Percentiles rank a stretch among this genome's conserved stretches.
Conservation (phyloP, 768 basidiomycete species). For the Auricularia auricula-judae region DNA sequence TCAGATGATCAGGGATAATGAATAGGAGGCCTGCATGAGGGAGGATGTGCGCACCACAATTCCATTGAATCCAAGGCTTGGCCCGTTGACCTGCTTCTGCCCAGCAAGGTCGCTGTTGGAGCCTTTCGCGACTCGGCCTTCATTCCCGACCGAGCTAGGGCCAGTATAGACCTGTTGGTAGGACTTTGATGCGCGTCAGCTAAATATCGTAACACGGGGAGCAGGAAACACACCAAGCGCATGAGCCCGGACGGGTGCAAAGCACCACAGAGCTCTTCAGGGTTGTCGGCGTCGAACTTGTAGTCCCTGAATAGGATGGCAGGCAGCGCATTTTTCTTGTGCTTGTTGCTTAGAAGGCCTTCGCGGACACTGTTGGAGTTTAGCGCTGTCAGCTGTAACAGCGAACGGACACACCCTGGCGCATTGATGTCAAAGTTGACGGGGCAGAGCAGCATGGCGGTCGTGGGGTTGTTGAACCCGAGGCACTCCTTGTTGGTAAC, state of each 20-base stretch:
- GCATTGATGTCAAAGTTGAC: neutral
- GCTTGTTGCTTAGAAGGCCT: neutral
- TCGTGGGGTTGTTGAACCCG: neutral
- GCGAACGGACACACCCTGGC: neutral
- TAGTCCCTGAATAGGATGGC: neutral
- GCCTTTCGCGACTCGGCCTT: too few relatives aligned
- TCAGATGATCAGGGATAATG: too few relatives aligned
- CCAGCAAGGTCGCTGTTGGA: too few relatives aligned
- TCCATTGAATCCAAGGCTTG: too few relatives aligned
- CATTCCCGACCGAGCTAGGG: too few relatives aligned
- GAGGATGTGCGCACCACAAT: too few relatives aligned
- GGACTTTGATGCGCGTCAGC: too few relatives aligned
- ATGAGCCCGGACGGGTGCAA: neutral
- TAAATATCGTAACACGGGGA: too few relatives aligned
- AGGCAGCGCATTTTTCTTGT: neutral
- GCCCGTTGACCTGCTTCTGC: too few relatives aligned
- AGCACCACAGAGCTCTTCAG: neutral
- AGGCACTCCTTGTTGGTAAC: neutral
- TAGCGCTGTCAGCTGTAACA: neutral
- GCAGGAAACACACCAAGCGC: too few relatives aligned
- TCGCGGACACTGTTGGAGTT: neutral
- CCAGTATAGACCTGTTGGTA: too few relatives aligned
- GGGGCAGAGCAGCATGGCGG: neutral
- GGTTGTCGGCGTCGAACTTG: neutral
- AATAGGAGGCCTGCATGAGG: too few relatives aligned